Evolutionary conservation across 2,329 filamentous ascomycete species (phyloP), one percentile per base, ranked within the genome.

Genomic region (Exophiala sp.): DNA sequence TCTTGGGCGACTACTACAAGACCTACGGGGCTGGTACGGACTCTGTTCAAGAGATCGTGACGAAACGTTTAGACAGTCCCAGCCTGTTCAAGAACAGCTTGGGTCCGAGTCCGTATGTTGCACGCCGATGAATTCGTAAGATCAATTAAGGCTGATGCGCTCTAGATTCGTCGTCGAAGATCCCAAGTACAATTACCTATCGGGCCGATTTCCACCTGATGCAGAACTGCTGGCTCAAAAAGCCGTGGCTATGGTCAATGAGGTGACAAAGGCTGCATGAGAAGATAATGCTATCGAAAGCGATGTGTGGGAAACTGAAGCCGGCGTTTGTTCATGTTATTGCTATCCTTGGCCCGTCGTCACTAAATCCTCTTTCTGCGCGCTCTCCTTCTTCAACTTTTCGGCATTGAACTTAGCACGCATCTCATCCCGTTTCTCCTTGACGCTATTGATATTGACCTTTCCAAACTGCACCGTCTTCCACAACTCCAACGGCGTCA

Each of bases 1-100:
- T 79, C 39, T 63, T 81, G 10, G 78, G 78, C 2, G 78, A 81
- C 51, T 81, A 81, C 58, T 81, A 80, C 64, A 81, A 81, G 71
- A 80, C 78, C 2, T 81, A 78, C 51, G 79, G 79, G 1, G 72
- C 73, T 2, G 72, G 76, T 0, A 78, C 74, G 54, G 75, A 77
- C 33, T 71, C 75, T 54, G 75, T 79, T 3, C 75, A 81, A 59
- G 66, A 69, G 5, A 70, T 72, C 39, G 77, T 79, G 40, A 72
- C 68, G 18, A 77, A 75, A 56, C 68, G 61, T 1, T 65, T 80
- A 18, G 71, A 70, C 42, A 63, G 73, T 50, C 71, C 73, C 1
- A 57, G 66, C 8, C 76, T 79, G 55, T 80, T 74, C 59, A 76
- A 75, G 61, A 70, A 63, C 47, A 78, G 72, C 51, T 55, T 78